Evolutionary conservation across 2,329 filamentous ascomycete species (phyloP), one percentile per base, ranked within the genome.

Genomic region (Trichophaea hybrida): DNA sequence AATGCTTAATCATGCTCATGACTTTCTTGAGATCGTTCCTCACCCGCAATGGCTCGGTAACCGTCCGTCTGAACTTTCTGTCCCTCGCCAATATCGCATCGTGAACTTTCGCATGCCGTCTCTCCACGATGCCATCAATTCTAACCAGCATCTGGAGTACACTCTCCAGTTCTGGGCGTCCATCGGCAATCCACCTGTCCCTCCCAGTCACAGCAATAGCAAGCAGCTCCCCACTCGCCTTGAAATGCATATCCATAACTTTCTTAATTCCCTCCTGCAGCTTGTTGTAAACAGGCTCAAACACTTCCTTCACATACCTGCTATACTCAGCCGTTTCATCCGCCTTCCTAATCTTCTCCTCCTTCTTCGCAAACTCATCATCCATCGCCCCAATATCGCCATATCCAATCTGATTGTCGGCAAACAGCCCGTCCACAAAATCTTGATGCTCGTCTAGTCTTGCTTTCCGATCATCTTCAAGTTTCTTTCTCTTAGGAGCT

Each of bases 271-370:
- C 63, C 60, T 68, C 66, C 43, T 69, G 68, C 15, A 69, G 62
- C 38, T 64, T 64, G 46, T 67, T 66, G 32, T 68, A 69, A 3
- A 64, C 55, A 13, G 65, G 66, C 40, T 65, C 64, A 43, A 69
- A 69, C 24, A 70, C 67, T 15, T 67, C 63, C n/a, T 64, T 62
- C 40, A 64, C 66, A 59, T 68, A 70, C 5, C 59, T 65, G 37
- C 69, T 61, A 40, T 67, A 70, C 35, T 68, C 68, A 8, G 60
- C 64, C 43, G 65, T 67, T 40, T 69, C 66, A 54, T 70, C 68
- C 50, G 68, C 66, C 44, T 64, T 61, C 44, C 68, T 65, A 6
- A 61, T 61, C 8, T 60, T 58, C 8, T 63, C 64, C 58, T 69
- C 67, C 50, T 65, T 59, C 6, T 59, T 59, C 37, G 68, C 64